Evolutionary conservation across 768 basidiomycete genomes (phyloP), one percentile per base, ranked within the genome.

Genomic region (Ramaria rubella): DNA sequence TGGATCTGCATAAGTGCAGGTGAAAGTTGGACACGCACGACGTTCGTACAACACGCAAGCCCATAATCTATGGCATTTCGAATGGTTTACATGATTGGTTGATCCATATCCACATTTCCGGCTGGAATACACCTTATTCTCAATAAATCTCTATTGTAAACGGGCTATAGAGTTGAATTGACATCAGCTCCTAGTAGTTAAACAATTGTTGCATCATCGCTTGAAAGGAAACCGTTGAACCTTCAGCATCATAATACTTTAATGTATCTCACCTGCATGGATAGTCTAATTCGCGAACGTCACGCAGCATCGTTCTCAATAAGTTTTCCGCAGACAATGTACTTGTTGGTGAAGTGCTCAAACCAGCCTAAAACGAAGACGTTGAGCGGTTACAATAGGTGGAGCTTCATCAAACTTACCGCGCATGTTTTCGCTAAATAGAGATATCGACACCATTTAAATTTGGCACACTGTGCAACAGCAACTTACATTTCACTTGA

Each of bases 321-420:
- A 24, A 97, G 78, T 64, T 82, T 86, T 42, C 94, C 94, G 65
- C 91, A 93, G 49, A 92, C 70, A 65, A 92, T 90, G 67, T 96
- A 95, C 68, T 95, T 96, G 78, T 82, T 85, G 38, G 83, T 80
- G 71, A 97, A 96, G 68, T 95, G 94, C 23, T 93, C 90, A 59
- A 92, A 86, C 94, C 94, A 97, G 23, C 90, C 88, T 89, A 63
- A 0, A 54, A n/a, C 4, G 24, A 24, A 27, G 11, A 5, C 7
- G 24, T 26, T 48, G 26, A 48, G 1, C 17, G 17, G 15, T 9
- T 3, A 2, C 27, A 24, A 4, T 27, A 24, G 7, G 23, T 30
- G 29, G 15, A 29, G 36, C 30, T 14, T 29, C 8, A 24, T 36
- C 3, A 34, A 15, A 61, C 74, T n/a, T 55, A 86, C 88, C 88